Conservation (phyloP, 2,329 filamentous ascomycete genomes). For the Ceratocystis huliohia region DNA sequence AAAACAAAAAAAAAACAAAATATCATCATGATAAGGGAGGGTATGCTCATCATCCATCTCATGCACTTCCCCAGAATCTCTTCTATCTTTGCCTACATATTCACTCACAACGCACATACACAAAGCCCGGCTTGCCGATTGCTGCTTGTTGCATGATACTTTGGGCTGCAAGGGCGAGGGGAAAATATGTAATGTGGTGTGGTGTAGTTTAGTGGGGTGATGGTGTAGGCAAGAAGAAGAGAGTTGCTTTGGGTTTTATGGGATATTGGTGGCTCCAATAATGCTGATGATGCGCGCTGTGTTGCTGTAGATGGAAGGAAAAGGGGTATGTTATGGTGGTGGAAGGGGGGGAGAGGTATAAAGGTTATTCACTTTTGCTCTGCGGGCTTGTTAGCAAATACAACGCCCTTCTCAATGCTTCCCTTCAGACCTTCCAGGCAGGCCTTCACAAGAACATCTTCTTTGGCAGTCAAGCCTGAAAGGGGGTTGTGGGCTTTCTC, state of each 20-base stretch:
- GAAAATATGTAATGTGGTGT: neutral
- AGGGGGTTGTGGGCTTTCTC: conserved; percentile 78
- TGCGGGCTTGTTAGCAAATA: conserved; percentile 76
- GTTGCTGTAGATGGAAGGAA: conserved; percentile 5
- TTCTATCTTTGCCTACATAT: neutral
- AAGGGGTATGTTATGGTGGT: neutral
- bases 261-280: conserved; percentile 11
- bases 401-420: conserved; percentile 90
- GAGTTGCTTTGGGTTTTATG: neutral
- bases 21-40: conserved; percentile 9
- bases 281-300: conserved; percentile 14
- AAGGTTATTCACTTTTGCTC: conserved; percentile 55
- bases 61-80: neutral
- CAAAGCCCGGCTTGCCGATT: neutral
- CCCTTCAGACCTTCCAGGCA: conserved; percentile 67
- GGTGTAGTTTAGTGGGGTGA: neutral
- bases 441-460: conserved; percentile 74
- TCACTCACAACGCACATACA: neutral
- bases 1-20: conserved; percentile 11
- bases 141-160: neutral
- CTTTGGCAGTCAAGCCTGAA: conserved; percentile 63
- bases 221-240: neutral
- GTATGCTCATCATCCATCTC: neutral
- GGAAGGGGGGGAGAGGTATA: neutral
- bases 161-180: neutral